Base-by-base conservation (phyloP, 73 alveolate species). In the Paramecium octaurelia region DNA sequence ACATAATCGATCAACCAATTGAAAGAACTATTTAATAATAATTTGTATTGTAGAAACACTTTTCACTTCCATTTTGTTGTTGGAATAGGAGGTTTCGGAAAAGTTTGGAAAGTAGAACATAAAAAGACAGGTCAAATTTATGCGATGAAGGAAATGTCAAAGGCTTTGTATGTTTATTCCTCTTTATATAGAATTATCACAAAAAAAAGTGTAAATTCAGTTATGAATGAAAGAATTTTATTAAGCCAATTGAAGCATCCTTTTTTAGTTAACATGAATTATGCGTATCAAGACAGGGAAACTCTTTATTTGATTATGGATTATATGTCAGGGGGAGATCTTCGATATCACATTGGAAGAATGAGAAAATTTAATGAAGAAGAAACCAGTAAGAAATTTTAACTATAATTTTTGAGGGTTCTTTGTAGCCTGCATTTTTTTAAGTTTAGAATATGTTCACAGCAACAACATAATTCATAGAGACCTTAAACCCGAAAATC, bases 281-380 rank as follows among this genome's bases (percentile, higher is more conserved):
- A 94, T 71, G 99, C 99, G 5, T 98, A 96, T 71, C 97, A 97
- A 95, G 99, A 98, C 83, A 91, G 98, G 80, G 98, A 96, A 77
- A 93, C 96, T 92, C 95, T 97, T 44, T 97, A 98, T 88, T 88
- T 98, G 69, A 96, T 97, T 34, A 92, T 95, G 94, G 99, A 98
- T 83, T 94, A 94, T 59, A 91, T 98, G 94, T 89, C 94, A 18
- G 99, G 99, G 36, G 99, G 99, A 2, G 99, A 98, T 71, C 86
- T 98, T 18, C 92, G 99, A 85, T 98, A 92, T 88, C 99, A 98
- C 83, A 94, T 98, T 1, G 96, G 97, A 24, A 83, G 93, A 11
- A 93, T 92, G 80, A 94, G 96, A 94, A 95, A 95, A 86, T 98
- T 98, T 89, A 94, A 95, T 14, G 99, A 98, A 94, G 98, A 96